A percentile compares a stretch with the other conserved stretches of the same genome.
Conservation (phyloP, 2,329 filamentous ascomycete species). For the Claviceps maximensis region DNA sequence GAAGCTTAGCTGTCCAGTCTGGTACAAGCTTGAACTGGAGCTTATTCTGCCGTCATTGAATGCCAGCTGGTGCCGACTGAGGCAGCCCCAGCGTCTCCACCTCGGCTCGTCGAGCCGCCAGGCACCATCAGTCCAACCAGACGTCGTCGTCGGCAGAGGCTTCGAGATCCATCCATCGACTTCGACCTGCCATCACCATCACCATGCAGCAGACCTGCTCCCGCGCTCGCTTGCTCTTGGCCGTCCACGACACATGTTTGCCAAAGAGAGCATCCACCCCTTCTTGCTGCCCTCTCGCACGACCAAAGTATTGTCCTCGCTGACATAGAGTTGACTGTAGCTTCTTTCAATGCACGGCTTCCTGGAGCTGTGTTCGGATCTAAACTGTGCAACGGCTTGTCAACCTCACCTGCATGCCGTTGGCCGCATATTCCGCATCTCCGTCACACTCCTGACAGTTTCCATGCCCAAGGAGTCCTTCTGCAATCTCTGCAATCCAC, state of each 20-base stretch:
- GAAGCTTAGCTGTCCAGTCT: too few relatives aligned
- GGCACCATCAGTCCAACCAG: background rate
- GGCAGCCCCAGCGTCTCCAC: background rate
- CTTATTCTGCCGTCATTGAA: too few relatives aligned
- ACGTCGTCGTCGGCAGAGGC: too few relatives aligned
- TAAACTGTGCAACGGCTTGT: constrained; percentile 1
- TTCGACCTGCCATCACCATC: too few relatives aligned
- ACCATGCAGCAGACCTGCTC: too few relatives aligned
- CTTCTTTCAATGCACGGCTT: background rate
- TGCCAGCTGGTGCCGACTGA: too few relatives aligned
- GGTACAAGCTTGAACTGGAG: too few relatives aligned
- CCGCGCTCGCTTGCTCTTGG: background rate
- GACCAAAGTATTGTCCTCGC: background rate
- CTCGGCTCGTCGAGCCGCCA: background rate
- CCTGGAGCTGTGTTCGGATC: too few relatives aligned
- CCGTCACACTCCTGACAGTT: constrained; percentile 1
- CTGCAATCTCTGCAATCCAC: background rate
- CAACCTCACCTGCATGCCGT: background rate
- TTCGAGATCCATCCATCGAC: background rate
- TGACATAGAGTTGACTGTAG: background rate
- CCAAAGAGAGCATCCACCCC: background rate
- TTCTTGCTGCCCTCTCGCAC: background rate
- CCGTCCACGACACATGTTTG: background rate
- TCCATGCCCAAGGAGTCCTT: background rate
- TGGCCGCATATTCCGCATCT: background rate